A percentile compares a stretch with the other conserved stretches of the same genome.
Conservation (phyloP, 1,139 yeast genomes). For the Suhomyces choctaworum region DNA sequence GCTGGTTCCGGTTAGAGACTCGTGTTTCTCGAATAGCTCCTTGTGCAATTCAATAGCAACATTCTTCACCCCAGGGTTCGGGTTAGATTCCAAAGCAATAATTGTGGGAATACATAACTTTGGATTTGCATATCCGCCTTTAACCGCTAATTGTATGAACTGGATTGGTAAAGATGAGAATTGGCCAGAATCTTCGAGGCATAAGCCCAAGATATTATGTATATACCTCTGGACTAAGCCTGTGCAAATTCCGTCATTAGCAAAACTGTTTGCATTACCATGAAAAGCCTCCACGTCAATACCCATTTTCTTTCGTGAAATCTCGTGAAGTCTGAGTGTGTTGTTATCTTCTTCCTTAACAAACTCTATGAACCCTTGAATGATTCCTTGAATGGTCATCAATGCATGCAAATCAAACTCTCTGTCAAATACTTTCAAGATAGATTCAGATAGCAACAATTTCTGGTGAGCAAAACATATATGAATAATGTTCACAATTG, state of each 20-base stretch:
- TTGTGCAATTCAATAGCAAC: conserved; percentile 55
- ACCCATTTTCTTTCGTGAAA: conserved; percentile 25
- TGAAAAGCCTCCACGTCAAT: conserved; percentile 55
- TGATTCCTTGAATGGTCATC: conserved; percentile 46
- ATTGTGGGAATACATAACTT: conserved; percentile 65
- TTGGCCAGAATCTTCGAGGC: conserved; percentile 47
- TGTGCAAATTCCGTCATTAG: conserved; percentile 71
- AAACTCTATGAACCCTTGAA: conserved; percentile 57
- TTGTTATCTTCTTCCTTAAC: conserved; percentile 53
- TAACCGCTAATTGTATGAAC: conserved; percentile 55
- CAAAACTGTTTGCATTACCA: conserved; percentile 47
- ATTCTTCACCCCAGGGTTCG: conserved; percentile 39
- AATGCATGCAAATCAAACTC: conserved; percentile 38
- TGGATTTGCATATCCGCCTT: conserved; percentile 75
- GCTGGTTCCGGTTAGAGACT: conserved; percentile 65
- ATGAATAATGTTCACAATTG: conserved; percentile 55
- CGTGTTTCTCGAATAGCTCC: conserved; percentile 63
- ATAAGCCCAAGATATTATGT: conserved; percentile 45
- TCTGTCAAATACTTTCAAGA: conserved; percentile 53
- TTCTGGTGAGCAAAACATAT: conserved; percentile 64
- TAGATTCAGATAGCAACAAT: conserved; percentile 55
- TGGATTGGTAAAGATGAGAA: conserved; percentile 52
- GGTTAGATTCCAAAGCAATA: conserved; percentile 66
- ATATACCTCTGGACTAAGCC: conserved; percentile 68
- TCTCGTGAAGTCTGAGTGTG: conserved; percentile 34